Evolutionary conservation across 148 eudicot genomes (phyloP).

Genomic region (Polygonum aviculare): DNA sequence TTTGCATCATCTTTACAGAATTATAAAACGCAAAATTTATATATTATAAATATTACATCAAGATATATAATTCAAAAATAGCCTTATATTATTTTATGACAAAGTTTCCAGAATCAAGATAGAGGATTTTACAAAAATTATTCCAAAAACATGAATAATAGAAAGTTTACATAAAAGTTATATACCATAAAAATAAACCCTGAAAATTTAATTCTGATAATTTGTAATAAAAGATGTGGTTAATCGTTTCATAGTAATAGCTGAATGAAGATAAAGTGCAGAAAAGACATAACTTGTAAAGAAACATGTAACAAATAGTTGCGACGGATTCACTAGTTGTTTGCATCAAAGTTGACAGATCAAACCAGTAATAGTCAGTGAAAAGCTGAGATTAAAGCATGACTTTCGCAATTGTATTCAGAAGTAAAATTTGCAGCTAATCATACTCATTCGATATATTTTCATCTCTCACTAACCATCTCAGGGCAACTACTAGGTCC

Average conservation of each 20-base stretch:
- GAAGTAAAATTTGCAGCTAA: not conserved
- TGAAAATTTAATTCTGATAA: too few relatives aligned
- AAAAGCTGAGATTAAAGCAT: not conserved
- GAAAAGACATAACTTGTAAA: not conserved
- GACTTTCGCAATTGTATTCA: not conserved
- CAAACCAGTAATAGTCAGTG: not conserved
- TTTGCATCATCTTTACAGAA: not conserved
- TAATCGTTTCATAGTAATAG: not conserved
- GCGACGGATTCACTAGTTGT: not conserved
- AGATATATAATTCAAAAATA: too few relatives aligned
- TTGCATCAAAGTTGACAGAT: not conserved
- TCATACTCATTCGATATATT: not conserved
- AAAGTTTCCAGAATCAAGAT: not conserved
- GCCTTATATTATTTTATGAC: not conserved
- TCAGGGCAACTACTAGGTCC: not conserved
- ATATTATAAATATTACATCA: too few relatives aligned
- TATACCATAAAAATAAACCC: not conserved
- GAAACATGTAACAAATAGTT: not conserved
- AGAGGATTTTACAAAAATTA: not conserved
- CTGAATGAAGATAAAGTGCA: too few relatives aligned
- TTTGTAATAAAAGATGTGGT: not conserved
- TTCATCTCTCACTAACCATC: not conserved
- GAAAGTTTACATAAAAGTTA: not conserved
- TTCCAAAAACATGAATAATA: not conserved
- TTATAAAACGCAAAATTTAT: not conserved